A percentile compares a stretch with the other conserved stretches of the same genome.
These are phyloP conservation scores for Ramularia endophylla DNA, from an alignment of 2,329 filamentous ascomycete genomes.

Conservation along the genomic window DNA sequence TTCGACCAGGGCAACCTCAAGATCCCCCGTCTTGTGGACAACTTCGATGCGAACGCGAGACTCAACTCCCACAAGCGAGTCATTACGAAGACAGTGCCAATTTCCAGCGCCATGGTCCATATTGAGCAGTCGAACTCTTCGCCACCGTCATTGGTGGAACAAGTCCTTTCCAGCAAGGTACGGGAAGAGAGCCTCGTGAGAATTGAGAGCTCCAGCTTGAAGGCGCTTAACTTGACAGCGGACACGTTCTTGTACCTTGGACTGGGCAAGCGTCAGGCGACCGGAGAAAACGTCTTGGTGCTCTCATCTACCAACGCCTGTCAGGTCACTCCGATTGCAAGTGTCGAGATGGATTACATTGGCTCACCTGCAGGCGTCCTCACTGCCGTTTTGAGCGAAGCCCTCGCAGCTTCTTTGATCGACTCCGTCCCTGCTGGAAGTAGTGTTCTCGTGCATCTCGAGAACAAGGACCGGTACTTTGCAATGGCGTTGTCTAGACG, in stretches of 20 bases:
- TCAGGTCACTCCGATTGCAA: background rate
- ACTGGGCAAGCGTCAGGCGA: background rate
- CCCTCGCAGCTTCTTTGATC: background rate
- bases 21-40: conserved; percentile 6
- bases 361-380: background rate
- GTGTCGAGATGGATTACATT: background rate
- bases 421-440: background rate
- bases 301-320: background rate
- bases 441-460: background rate
- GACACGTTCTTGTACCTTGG: conserved; percentile 2
- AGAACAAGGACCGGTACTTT: background rate
- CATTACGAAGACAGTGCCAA: conserved; percentile 4
- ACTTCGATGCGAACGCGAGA: conserved; percentile 14
- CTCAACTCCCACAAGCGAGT: conserved; percentile 18
- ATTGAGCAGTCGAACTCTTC: too few species aligned
- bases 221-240: background rate
- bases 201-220: background rate
- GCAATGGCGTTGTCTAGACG: background rate
- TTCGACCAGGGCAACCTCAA: conserved; percentile 4
- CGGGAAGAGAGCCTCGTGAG: background rate
- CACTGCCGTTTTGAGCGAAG: background rate
- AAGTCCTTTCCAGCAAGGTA: background rate
- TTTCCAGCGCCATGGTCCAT: background rate
- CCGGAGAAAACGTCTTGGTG: background rate
- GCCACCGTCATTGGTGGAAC: background rate